A percentile compares a stretch with the other conserved stretches of the same genome.
Conservation (phyloP, 1,284 basidiomycete genomes). For the Pascua guehoae region DNA sequence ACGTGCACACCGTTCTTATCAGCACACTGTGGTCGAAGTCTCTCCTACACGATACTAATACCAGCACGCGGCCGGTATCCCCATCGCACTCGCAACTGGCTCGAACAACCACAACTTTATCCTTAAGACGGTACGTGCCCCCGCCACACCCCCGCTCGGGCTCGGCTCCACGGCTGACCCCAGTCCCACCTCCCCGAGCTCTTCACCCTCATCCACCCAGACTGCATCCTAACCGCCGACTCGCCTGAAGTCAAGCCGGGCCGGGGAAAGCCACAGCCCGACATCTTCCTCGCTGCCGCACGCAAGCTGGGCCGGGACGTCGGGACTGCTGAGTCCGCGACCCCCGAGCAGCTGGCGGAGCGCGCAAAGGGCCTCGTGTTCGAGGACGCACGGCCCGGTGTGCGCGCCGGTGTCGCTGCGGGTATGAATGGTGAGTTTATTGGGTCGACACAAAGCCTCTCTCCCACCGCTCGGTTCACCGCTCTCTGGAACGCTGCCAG, state of each 20-base stretch:
- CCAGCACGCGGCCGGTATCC: slow-evolving; percentile 42
- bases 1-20: too few species aligned
- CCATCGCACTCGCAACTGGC: slow-evolving; percentile 49
- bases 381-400: slow-evolving; percentile 47
- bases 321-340: slow-evolving; percentile 35
- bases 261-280: slow-evolving; percentile 46
- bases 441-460: background rate
- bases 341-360: slow-evolving; percentile 32
- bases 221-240: slow-evolving; percentile 45
- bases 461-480: background rate
- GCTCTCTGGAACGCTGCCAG: too few species aligned
- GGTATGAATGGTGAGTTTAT: slow-evolving; percentile 47
- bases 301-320: slow-evolving; percentile 44
- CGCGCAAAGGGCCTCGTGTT: slow-evolving; percentile 45
- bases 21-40: background rate
- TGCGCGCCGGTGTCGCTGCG: slow-evolving; percentile 45
- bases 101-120: slow-evolving; percentile 34
- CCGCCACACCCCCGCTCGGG: background rate
- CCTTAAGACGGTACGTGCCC: slow-evolving; percentile 41
- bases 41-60: background rate
- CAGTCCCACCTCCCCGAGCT: slow-evolving; percentile 47
- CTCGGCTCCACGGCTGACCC: background rate
- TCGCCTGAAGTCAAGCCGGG: slow-evolving; percentile 43
- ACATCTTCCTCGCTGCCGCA: slow-evolving; percentile 50
- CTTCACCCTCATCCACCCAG: slow-evolving; percentile 43